Conservation (phyloP, 352 stramenopile genomes). For the Phytophthora pluvialis region DNA sequence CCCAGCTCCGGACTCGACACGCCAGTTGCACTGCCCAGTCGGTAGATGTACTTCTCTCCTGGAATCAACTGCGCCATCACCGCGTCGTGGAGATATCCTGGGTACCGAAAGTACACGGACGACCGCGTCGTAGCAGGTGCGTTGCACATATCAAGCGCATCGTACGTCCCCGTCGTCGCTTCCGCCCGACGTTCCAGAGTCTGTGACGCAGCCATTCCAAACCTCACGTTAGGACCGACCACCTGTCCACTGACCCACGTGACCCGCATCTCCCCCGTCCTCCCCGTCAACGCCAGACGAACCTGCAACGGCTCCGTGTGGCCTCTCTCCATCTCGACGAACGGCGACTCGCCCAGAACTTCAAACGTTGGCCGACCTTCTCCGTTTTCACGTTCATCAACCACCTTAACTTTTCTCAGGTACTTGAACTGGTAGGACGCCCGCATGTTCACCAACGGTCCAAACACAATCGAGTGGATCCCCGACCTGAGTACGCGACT, state of each 20-base stretch:
- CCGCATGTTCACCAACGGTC: conserved; percentile 32
- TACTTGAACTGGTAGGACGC: conserved; percentile 38
- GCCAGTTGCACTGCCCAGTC: conserved; percentile 31
- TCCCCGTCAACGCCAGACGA: conserved; percentile 39
- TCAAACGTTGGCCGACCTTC: conserved; percentile 6
- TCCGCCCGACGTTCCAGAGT: conserved; percentile 13
- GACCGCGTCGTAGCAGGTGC: conserved; percentile 24
- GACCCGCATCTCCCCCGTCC: conserved; percentile 45
- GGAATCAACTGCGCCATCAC: conserved; percentile 38
- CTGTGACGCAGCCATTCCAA: conserved; percentile 23
- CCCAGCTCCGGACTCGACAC: conserved; percentile 31
- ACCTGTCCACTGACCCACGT: conserved; percentile 52
- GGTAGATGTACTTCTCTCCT: conserved; percentile 38
- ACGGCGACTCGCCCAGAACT: conserved; percentile 38
- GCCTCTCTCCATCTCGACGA: conserved; percentile 42
- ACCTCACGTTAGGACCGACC: conserved; percentile 36
- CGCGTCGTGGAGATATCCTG: conserved; percentile 40
- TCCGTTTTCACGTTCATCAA: conserved; percentile 4
- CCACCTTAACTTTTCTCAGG: conserved; percentile 21
- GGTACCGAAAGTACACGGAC: conserved; percentile 31
- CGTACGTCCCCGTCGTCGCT: conserved; percentile 29
- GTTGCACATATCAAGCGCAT: conserved; percentile 38
- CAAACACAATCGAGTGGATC: conserved; percentile 21
- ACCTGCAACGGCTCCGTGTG: conserved; percentile 44
- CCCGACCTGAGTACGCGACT: conserved; percentile 9